Evolutionary conservation across 352 stramenopile genomes (phyloP).

Genomic region (Phytophthora syringae): DNA sequence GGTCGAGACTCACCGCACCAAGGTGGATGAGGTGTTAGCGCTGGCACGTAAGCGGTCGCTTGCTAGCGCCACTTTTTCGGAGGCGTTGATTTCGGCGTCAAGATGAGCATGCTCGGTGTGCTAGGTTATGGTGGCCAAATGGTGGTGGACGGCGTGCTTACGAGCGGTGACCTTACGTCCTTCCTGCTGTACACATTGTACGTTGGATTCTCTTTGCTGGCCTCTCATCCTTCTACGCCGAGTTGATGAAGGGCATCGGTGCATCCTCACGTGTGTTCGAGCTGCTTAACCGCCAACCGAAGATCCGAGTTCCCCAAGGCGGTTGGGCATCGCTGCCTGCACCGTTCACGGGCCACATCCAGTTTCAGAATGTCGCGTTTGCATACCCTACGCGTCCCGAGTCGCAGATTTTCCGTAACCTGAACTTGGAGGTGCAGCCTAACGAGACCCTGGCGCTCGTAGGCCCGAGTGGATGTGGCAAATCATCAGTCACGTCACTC

Average conservation of each 20-base stretch:
- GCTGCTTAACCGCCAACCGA: slow-evolving; percentile 85
- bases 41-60: slow-evolving; percentile 77
- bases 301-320: slow-evolving; percentile 48
- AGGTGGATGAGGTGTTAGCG: slow-evolving; percentile 67
- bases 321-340: slow-evolving; percentile 40
- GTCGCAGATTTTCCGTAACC: slow-evolving; percentile 52
- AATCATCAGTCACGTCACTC: slow-evolving; percentile 75
- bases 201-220: slow-evolving; percentile 89
- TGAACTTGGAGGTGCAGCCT: slow-evolving; percentile 64
- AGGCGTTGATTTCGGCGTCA: slow-evolving; percentile 82
- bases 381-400: slow-evolving; percentile 69
- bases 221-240: slow-evolving; percentile 93
- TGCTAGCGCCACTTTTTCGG: slow-evolving; percentile 88
- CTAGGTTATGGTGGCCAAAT: slow-evolving; percentile 94
- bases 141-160: slow-evolving; percentile 86
- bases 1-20: slow-evolving; percentile 56
- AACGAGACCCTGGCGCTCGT: slow-evolving; percentile 83
- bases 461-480: slow-evolving; percentile 70
- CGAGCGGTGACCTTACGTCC: slow-evolving; percentile 91
- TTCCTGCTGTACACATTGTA: slow-evolving; percentile 95
- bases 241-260: slow-evolving; percentile 90
- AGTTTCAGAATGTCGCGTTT: slow-evolving; percentile 88
- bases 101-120: slow-evolving; percentile 90
- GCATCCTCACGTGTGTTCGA: slow-evolving; percentile 92
- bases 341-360: slow-evolving; percentile 59